Base-by-base conservation (phyloP, 345 rosid genomes). In the Bruguiera gymnorhiza region DNA sequence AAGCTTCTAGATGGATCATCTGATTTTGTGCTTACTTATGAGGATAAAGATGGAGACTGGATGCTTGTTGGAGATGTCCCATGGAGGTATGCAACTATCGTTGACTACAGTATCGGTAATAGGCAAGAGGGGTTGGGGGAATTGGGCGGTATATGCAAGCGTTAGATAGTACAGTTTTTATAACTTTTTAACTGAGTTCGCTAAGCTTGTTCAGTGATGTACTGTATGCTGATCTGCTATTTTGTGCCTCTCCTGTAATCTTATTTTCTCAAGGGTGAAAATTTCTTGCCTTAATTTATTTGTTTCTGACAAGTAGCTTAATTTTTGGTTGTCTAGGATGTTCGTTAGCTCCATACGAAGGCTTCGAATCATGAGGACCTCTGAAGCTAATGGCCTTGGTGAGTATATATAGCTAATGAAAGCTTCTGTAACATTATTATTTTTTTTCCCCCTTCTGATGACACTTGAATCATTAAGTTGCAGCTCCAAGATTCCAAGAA, bases 41-140 rank as follows among this genome's bases (percentile, higher is more conserved):
- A 87, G 73, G 92, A 87, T 71, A 81, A 79, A 71, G 92, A 87
- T 51, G 83, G 84, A 58, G 89, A 87, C 29, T 84, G 87, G 88
- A 87, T 87, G 89, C 78, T 87, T 69, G 89, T 84, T 57, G 89
- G 92, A 55, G 88, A 87, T 70, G 92, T 85, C 53, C 89, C 92
- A 9, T 85, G 88, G 88, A 73, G 82, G 92, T 84, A 79, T 62
- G 85, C 60, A 51, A 36, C 52, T 30, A 27, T 6, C 21, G 7
- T 34, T 21, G 15, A 24, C 51, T n/a, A n/a, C 36, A n/a, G 18
- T 30, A 31, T 51, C 18, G 15, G 15, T 5, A 34, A 34, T 7
- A 7, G 10, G 9, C 9, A 1, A 7, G 8, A 1, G 37, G 37
- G 10, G 37, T 34, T 9, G 46, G 46, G 46, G 4, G 13, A 43